Evolutionary conservation across 768 basidiomycete genomes (phyloP), one percentile per base, ranked within the genome.

Genomic region (Lyophyllum shimeji): DNA sequence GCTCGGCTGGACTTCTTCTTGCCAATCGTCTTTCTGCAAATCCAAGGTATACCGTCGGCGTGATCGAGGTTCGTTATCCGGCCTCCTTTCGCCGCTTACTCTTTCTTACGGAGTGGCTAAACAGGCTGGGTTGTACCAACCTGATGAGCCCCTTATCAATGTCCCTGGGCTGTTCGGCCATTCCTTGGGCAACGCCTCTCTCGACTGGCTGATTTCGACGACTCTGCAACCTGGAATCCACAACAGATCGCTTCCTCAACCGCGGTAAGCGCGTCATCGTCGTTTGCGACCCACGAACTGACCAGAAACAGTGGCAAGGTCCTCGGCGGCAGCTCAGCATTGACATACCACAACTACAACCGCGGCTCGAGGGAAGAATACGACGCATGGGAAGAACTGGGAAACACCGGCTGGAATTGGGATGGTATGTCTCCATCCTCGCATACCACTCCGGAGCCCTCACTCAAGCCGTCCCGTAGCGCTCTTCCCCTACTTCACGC

Each of bases 1-100:
- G 66, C n/a, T 58, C 62, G 1, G 58, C 64, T 29, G 66, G 64
- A 20, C 55, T 67, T 23, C 60, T 60, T 11, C 49, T 64, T 27
- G 66, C 64, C 17, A 52, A 54, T 40, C 69, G 70, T 7, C 59
- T 71, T 7, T 59, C 63, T 7, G 66, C 67, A 48, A 57, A 69
- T 46, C 63, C 67, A 8, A 48, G 53, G 5, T 46, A 66, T 46
- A 63, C 50, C n/a, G 62, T 71, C 21, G 64, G 66, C 20, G 67
- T 71, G 18, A 56, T 71, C 13, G 70, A 71, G 52, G 55, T 56
- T 31, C 13, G 44, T 40, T n/a, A 37, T n/a, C 20, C 8, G 12
- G 29, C 1, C 11, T 46, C 33, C 2, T 24, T 17, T 29, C 11
- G 13, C 15, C n/a, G 20, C 11, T 39, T 33, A 20, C 48, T 34